Percentiles rank a stretch among this genome's conserved stretches.
These are phyloP conservation scores for Pseudognaphalium luteoalbum DNA, from an alignment of 129 eudicot species.

Conservation along the genomic window DNA sequence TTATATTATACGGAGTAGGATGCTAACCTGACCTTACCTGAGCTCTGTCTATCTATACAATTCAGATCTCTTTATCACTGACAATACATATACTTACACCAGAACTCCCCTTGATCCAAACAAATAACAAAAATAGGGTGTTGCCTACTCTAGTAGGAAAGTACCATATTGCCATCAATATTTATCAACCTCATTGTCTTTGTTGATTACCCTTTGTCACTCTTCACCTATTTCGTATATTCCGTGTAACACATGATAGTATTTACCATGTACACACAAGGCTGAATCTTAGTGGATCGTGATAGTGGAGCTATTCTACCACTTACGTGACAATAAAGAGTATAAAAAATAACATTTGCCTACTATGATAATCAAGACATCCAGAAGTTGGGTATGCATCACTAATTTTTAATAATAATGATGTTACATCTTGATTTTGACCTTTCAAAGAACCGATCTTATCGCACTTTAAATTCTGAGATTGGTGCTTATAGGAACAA, in stretches of 20 bases:
- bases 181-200: conserved; percentile 20
- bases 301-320: not conserved
- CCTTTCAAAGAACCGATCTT: conserved; percentile 25
- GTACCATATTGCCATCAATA: conserved; percentile 33
- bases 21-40: conserved; percentile 19
- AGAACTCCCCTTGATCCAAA: conserved; percentile 25
- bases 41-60: conserved; percentile 26
- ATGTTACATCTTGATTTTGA: conserved; percentile 34
- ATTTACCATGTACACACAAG: not conserved
- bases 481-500: conserved; percentile 31
- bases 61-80: conserved; percentile 27
- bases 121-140: conserved; percentile 24
- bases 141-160: not conserved
- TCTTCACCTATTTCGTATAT: not conserved
- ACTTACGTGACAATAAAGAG: conserved; percentile 8
- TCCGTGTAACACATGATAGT: not conserved
- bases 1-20: not conserved
- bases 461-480: conserved; percentile 23
- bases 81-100: conserved; percentile 26
- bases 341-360: conserved; percentile 24
- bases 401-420: conserved; percentile 24
- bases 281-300: conserved; percentile 9
- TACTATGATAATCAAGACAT: conserved; percentile 17
- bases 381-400: conserved; percentile 25
- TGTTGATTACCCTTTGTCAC: conserved; percentile 10